Evolutionary conservation across 2,329 filamentous ascomycete genomes (phyloP), one percentile per base, ranked within the genome.

Genomic region (Ceratocystis huliohia): DNA sequence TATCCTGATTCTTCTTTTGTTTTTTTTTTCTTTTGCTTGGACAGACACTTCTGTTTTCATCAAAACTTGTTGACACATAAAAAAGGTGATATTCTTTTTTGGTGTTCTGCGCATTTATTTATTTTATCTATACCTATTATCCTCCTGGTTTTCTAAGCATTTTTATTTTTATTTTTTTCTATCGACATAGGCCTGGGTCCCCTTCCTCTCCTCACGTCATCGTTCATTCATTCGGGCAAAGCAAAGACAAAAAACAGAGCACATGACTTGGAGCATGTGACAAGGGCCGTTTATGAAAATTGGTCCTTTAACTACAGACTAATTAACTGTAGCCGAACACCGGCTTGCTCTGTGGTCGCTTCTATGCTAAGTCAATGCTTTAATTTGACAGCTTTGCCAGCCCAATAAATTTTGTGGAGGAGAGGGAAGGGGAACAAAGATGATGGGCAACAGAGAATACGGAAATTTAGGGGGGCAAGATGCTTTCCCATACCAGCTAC

Each of bases 191-290:
- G 17, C 5, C 17, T 7, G 17, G 28, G 30, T 48, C n/a, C 20
- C 13, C 20, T 10, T 46, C 41, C 8, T 33, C 13, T 30, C 7
- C 53, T 59, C 5, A 59, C 53, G 53, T 33, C 53, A 57, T 57
- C 4, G n/a, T 25, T 30, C 48, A n/a, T 37, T 30, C 25, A 17
- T 13, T 28, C 5, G 13, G 53, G 10, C 22, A 30, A 30, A 57
- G 10, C 22, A 2, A 33, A 59, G 8, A 59, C 7, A 59, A 5
- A 59, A 17, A 59, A 59, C 5, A 20, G n/a, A 59, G 25, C 53
- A 59, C 53, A 59, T 59, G 53, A 59, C 53, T 59, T 17, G 7
- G 28, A 33, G 28, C 53, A 59, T 59, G 53, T 59, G 28, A 59
- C 53, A 37, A 37, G 53, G 25, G 10, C 22, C 22, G 22, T 25